Percentiles rank a stretch among this genome's conserved stretches.
Evolutionary conservation across 2,329 filamentous ascomycete species (phyloP).

Genomic region (Monosporascus sp.): DNA sequence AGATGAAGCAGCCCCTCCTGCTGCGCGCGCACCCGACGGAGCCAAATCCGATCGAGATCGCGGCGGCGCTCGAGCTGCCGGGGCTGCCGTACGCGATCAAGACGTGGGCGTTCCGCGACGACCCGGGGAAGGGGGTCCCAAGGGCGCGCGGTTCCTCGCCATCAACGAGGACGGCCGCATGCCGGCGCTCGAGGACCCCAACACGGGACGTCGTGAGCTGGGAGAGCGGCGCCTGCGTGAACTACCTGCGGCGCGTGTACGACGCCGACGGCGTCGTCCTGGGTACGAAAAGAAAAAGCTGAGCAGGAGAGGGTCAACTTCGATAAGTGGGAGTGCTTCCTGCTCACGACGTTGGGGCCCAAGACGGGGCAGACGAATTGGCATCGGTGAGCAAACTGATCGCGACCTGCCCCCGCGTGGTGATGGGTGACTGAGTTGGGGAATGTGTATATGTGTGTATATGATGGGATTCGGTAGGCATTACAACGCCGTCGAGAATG

Average conservation of each 20-base stretch:
- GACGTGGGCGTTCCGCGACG: conserved; percentile 35
- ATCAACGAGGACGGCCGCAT: conserved; percentile 41
- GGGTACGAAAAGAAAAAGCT: conserved; percentile 23
- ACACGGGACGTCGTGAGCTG: conserved; percentile 32
- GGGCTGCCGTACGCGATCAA: conserved; percentile 34
- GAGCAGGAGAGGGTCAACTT: conserved; percentile 38
- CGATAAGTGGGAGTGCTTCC: conserved; percentile 41
- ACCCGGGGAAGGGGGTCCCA: conserved; percentile 31
- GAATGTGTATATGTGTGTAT: neutral
- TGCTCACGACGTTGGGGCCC: conserved; percentile 34
- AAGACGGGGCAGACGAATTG: conserved; percentile 36
- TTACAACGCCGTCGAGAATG: conserved; percentile 33
- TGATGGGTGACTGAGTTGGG: neutral
- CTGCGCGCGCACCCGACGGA: conserved; percentile 35
- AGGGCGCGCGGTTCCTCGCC: conserved; percentile 30
- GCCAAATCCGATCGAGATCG: conserved; percentile 40
- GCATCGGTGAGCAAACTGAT: conserved; percentile 24
- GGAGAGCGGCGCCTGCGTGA: conserved; percentile 34
- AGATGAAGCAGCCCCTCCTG: conserved; percentile 25
- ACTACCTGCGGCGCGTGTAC: conserved; percentile 34
- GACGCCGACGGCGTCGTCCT: conserved; percentile 32
- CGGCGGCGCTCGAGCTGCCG: conserved; percentile 35
- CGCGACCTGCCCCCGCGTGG: neutral
- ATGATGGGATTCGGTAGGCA: conserved; percentile 11
- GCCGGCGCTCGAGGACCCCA: conserved; percentile 32